A percentile compares a stretch with the other conserved stretches of the same genome.
Evolutionary conservation across 2,329 filamentous ascomycete species (phyloP).

Genomic region (Aureobasidium sp.): DNA sequence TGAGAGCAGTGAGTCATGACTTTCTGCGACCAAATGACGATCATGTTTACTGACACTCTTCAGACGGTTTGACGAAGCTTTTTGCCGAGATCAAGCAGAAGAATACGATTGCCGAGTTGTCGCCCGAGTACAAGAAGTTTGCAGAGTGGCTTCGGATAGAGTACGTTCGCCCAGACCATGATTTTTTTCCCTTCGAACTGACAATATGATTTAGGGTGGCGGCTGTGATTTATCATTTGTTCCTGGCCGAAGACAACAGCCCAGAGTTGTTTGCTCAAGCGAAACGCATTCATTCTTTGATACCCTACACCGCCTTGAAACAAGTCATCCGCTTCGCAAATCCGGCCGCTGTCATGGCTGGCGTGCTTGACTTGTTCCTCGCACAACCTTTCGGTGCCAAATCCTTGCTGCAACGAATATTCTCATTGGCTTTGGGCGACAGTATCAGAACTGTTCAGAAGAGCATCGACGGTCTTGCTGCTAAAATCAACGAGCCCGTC

Average conservation of each 20-base stretch:
- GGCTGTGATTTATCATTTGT: constrained; percentile 92
- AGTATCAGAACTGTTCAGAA: constrained; percentile 81
- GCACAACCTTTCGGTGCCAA: constrained; percentile 89
- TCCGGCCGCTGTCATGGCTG: constrained; percentile 94
- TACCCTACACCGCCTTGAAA: constrained; percentile 89
- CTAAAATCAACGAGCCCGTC: constrained; percentile 73
- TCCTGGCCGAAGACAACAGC: constrained; percentile 96
- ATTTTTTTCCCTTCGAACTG: not conserved
- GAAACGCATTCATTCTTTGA: constrained; percentile 87
- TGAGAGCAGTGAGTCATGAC: constrained; percentile 64
- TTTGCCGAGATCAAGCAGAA: constrained; percentile 93
- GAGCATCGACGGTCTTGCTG: constrained; percentile 69
- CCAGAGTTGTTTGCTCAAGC: constrained; percentile 91
- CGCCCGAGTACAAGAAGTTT: constrained; percentile 94
- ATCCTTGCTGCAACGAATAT: constrained; percentile 89
- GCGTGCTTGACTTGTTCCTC: constrained; percentile 86
- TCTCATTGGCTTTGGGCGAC: constrained; percentile 83
- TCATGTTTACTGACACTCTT: not conserved
- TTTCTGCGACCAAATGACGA: no score
- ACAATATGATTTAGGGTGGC: constrained; percentile 52
- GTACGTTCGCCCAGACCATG: constrained; percentile 27
- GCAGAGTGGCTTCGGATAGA: constrained; percentile 97
- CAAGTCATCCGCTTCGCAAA: constrained; percentile 96
- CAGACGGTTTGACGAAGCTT: constrained; percentile 80
- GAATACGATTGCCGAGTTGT: constrained; percentile 76